Conservation (phyloP, 805 yeast species). For the Lipomyces mesembrius region DNA sequence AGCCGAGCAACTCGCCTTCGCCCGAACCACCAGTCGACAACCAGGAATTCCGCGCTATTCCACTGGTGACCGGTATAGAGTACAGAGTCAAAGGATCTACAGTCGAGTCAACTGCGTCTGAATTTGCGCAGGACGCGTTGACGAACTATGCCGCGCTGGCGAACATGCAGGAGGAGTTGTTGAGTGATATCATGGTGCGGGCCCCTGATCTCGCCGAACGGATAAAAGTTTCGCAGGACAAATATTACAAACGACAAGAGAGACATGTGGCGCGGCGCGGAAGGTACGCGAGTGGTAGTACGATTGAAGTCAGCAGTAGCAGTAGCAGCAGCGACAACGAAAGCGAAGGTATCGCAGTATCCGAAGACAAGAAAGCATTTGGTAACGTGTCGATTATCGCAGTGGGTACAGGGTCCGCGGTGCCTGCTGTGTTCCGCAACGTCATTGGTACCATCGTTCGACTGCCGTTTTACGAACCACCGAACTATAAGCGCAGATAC, state of each 20-base stretch:
- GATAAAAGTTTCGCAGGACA: not conserved
- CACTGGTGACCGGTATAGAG: constrained; percentile 14
- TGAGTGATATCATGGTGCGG: constrained; percentile 8
- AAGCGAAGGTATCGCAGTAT: not conserved
- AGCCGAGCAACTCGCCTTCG: not conserved
- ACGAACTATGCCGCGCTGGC: constrained; percentile 4
- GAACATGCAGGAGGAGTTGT: constrained; percentile 8
- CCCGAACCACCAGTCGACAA: not conserved
- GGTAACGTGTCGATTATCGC: constrained; percentile 64
- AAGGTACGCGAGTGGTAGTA: not conserved
- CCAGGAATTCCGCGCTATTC: constrained; percentile 14
- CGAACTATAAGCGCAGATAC: not conserved
- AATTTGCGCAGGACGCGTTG: constrained; percentile 11
- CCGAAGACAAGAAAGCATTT: constrained; percentile 6
- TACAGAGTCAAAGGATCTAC: constrained; percentile 15
- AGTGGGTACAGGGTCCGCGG: constrained; percentile 90
- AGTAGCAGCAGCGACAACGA: not conserved
- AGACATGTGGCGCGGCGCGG: not conserved
- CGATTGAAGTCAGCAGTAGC: not conserved
- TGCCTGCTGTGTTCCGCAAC: constrained; percentile 83
- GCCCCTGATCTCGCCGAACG: constrained; percentile 4
- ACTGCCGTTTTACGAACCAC: constrained; percentile 53
- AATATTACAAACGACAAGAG: constrained; percentile 5
- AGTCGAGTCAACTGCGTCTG: constrained; percentile 12
- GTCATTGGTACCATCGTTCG: constrained; percentile 81